Base-by-base conservation (phyloP, 257 asterid species). In the Phtheirospermum japonicum region DNA sequence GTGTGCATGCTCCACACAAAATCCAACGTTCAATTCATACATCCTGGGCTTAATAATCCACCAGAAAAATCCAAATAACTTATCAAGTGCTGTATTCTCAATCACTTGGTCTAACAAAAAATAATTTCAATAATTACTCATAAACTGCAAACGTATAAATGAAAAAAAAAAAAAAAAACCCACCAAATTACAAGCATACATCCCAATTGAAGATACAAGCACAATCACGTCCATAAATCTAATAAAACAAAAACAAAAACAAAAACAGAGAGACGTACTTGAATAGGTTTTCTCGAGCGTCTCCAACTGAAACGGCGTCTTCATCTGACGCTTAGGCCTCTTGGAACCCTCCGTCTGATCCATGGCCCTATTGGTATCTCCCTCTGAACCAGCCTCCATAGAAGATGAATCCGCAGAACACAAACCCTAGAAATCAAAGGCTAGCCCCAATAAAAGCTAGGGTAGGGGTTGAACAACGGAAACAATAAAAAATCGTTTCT, bases 291-390 rank as follows among this genome's bases (percentile, higher is more conserved):
- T 81, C 71, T 93, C 99, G 6, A 93, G 95, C 74, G 71, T 75
- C 67, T 85, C 87, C 87, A 93, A 84, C 82, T 93, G 99, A 74
- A 79, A 87, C 19, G 97, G 97, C 69, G 99, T 93, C 85, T 93
- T 93, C 99, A 93, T 93, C 94, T 89, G 97, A 33, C 99, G 88
- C 71, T 93, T 93, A 51, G 99, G 90, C 85, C 86, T 80, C 92
- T 87, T 93, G 23, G 85, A 75, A 23, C 76, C 86, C 54, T 39
- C n/a, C 18, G 75, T 72, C 58, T 77, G 88, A 76, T 79, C 69
- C 71, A 68, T 59, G 60, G 72, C 71, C 76, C 31, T 73, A 32
- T 79, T 69, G 67, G 80, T 75, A 75, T 89, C 97, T 9, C 83
- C 97, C 45, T 89, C 95, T 10, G 97, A 87, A 73, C 80, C 95